Evolutionary conservation across 805 yeast species (phyloP), one percentile per base, ranked within the genome.

Genomic region (Candida ipomoeae): DNA sequence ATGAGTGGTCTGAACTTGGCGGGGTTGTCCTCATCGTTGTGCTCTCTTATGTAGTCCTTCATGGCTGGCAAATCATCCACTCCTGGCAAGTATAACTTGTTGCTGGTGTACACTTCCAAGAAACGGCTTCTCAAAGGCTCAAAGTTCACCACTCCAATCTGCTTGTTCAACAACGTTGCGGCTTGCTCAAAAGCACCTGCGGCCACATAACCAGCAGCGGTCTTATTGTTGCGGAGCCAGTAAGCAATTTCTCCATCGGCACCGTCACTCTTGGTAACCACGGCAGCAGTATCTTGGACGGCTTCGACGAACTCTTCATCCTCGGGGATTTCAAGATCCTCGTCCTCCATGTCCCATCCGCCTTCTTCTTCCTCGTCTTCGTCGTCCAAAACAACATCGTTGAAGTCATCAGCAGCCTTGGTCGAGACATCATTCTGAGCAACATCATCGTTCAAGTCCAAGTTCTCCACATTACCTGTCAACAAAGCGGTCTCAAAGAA

Each of bases 161-260:
- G 99, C 62, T 92, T 86, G 73, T 85, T 83, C 61, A 94, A 79
- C 64, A 95, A 80, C 62, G 90, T 95, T 37, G 97, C 94, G 36
- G 98, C 99, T 48, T 92, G 87, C 58, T 90, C 97, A 65, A 92
- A 92, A 4, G 95, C 87, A 60, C 99, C 99, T 2, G 97, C 90
- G 2, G 99, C 97, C 62, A 86, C 90, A 60, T 89, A 88, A 26
- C 89, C 89, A 31, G 96, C 97, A 4, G 97, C 89, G 49, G 91
- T 80, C 55, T 85, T 87, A 15, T 96, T 87, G 68, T 87, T 89
- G 57, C 92, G 85, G 31, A 88, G 79, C 99, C 99, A 95, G 51
- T 69, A 68, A 3, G 84, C 84, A 32, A 83, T 69, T 65, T 91
- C 96, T 26, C 80, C 79, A 14, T 77, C 77, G 51, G 66, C 76